Conservation (phyloP, 768 basidiomycete species). For the Neoboletus magnificus region DNA sequence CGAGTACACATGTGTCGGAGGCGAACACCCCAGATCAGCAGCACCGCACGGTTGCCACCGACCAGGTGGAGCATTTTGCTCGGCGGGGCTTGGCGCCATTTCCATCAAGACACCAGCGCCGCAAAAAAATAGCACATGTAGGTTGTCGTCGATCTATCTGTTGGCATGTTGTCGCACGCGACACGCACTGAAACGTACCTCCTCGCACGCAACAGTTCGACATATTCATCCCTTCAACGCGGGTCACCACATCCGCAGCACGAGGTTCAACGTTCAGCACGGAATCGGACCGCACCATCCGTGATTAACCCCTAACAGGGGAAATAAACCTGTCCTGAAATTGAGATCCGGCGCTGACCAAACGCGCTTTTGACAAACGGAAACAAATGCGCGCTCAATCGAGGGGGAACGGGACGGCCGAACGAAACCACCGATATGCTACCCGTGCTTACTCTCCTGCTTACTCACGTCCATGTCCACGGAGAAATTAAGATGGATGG, state of each 20-base stretch:
- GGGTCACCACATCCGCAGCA: conserved; percentile 69
- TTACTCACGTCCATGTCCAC: conserved; percentile 58
- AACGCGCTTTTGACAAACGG: conserved; percentile 62
- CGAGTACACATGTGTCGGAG: neutral
- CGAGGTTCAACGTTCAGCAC: conserved; percentile 56
- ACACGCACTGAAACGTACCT: conserved; percentile 39
- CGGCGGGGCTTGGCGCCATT: neutral
- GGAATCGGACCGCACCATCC: conserved; percentile 75
- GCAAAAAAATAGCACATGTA: neutral
- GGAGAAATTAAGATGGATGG: conserved; percentile 34
- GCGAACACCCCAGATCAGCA: neutral
- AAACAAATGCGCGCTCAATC: conserved; percentile 67
- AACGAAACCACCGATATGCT: neutral
- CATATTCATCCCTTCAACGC: conserved; percentile 56
- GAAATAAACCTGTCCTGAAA: neutral
- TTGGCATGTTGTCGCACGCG: neutral
- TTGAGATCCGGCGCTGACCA: neutral
- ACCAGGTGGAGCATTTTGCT: neutral
- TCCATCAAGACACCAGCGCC: neutral
- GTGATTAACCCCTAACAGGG: conserved; percentile 55
- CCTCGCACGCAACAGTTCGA: conserved; percentile 61
- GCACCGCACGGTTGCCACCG: neutral
- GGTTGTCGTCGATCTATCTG: conserved; percentile 2
- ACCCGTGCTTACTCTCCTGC: neutral
- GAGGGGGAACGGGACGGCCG: conserved; percentile 33